phyloP scores from a whole-genome alignment of 257 asterid genomes.

The Solanum chiquidenum region DNA sequence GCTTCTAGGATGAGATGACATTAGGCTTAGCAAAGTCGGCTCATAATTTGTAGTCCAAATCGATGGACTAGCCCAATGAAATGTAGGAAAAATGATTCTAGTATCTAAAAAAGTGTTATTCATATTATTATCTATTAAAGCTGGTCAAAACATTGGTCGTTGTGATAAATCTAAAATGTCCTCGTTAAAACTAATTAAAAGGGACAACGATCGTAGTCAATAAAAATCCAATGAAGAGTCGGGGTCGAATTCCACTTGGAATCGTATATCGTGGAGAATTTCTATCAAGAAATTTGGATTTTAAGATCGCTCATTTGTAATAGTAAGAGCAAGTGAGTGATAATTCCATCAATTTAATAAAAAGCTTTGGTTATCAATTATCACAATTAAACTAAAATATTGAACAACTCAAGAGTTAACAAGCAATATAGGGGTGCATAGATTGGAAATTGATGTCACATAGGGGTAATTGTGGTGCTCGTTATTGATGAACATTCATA shows the following conservation, averaged over 20 bases:
- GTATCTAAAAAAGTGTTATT: too few relatives aligned
- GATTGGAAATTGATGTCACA: background rate
- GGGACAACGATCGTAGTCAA: background rate
- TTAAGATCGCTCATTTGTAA: too few relatives aligned
- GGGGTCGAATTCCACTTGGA: background rate
- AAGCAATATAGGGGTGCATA: background rate
- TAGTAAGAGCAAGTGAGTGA: background rate
- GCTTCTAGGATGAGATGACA: too few relatives aligned
- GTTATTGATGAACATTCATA: background rate
- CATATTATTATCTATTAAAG: too few relatives aligned
- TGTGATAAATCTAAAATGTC: too few relatives aligned
- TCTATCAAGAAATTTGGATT: background rate
- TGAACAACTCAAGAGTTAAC: background rate
- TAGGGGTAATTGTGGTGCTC: background rate
- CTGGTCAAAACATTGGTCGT: too few relatives aligned
- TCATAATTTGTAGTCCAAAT: too few relatives aligned
- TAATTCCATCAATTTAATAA: background rate
- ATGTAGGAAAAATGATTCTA: too few relatives aligned
- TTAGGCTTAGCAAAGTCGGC: too few relatives aligned
- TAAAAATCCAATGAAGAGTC: background rate
- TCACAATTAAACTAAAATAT: background rate
- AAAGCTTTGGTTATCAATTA: too few relatives aligned
- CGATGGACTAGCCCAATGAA: too few relatives aligned
- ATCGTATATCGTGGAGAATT: background rate
- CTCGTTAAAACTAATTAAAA: too few relatives aligned